Percentiles rank a stretch among this genome's conserved stretches.
Conservation (phyloP, 345 rosid genomes). For the Eucalyptus pauciflora region DNA sequence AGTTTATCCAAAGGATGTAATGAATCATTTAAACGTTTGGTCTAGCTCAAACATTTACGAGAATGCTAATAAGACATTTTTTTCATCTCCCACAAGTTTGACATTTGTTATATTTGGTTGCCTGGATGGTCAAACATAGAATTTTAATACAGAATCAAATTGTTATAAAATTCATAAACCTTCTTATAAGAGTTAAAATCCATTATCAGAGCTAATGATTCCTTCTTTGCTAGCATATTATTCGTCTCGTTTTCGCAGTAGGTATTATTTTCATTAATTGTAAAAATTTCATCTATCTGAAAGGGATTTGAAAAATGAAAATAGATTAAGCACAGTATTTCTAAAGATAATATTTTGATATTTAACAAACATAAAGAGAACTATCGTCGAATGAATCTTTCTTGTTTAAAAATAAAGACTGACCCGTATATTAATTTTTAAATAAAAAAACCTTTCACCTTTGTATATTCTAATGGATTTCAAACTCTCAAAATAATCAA, state of each 20-base stretch:
- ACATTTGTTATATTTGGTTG: background rate
- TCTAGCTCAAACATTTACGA: background rate
- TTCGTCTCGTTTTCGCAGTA: fast-evolving
- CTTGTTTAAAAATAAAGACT: background rate
- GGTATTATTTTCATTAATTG: background rate
- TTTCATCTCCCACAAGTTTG: background rate
- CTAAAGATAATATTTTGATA: background rate
- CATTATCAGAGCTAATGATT: background rate
- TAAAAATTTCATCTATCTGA: too few species aligned
- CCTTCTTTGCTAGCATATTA: background rate
- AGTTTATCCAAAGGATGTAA: background rate
- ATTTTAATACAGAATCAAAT: background rate
- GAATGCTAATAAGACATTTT: background rate
- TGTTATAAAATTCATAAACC: background rate
- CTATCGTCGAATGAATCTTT: background rate
- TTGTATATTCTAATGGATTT: background rate
- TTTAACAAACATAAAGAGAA: background rate
- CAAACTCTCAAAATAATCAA: background rate
- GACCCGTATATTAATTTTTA: background rate
- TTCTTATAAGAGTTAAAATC: background rate
- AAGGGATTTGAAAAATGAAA: background rate
- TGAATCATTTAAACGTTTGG: background rate
- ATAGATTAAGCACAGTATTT: background rate
- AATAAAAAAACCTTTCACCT: background rate
- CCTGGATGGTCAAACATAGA: background rate